phyloP scores from a whole-genome alignment of 805 yeast species.

The Sugiyamaella boreocaroliniensis region DNA sequence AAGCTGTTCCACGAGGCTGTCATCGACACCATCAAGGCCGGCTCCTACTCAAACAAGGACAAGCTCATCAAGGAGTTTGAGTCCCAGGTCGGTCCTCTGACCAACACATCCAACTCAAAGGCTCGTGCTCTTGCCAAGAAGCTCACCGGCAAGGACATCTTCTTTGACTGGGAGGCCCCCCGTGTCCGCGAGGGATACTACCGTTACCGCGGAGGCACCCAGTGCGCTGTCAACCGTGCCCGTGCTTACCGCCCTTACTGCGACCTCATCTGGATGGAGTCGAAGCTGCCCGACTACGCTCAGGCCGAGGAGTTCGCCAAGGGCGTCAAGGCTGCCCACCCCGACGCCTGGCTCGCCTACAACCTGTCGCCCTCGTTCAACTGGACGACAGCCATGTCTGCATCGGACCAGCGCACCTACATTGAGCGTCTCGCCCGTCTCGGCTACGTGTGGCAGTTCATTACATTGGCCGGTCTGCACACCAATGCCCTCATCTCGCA shows the following conservation, averaged over 20 bases:
- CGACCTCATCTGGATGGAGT: conserved; percentile 97
- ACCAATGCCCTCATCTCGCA: conserved; percentile 91
- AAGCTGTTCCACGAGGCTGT: conserved; percentile 90
- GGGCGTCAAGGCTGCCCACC: conserved; percentile 75
- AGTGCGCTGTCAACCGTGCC: conserved; percentile 95
- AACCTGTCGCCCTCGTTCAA: conserved; percentile 96
- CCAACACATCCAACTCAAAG: conserved; percentile 69
- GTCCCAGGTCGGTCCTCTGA: conserved; percentile 63
- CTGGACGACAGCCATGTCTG: conserved; percentile 92
- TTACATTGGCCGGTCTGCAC: conserved; percentile 94
- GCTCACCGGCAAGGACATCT: conserved; percentile 72
- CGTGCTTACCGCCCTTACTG: conserved; percentile 92
- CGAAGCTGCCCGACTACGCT: conserved; percentile 84
- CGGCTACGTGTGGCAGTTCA: conserved; percentile 97
- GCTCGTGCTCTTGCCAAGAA: conserved; percentile 71
- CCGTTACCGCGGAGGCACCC: conserved; percentile 93
- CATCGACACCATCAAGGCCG: conserved; percentile 65
- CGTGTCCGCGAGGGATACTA: conserved; percentile 96
- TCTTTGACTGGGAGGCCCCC: conserved; percentile 92
- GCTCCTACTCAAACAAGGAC: conserved; percentile 53
- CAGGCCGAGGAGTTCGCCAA: conserved; percentile 94
- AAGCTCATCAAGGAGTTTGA: conserved; percentile 59
- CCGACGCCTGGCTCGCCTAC: conserved; percentile 94
- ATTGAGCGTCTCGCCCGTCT: conserved; percentile 77
- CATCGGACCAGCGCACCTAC: conserved; percentile 83